Evolutionary conservation across 1,284 basidiomycete species (phyloP).

Genomic region (Apiotrichum mycotoxinovorans): DNA sequence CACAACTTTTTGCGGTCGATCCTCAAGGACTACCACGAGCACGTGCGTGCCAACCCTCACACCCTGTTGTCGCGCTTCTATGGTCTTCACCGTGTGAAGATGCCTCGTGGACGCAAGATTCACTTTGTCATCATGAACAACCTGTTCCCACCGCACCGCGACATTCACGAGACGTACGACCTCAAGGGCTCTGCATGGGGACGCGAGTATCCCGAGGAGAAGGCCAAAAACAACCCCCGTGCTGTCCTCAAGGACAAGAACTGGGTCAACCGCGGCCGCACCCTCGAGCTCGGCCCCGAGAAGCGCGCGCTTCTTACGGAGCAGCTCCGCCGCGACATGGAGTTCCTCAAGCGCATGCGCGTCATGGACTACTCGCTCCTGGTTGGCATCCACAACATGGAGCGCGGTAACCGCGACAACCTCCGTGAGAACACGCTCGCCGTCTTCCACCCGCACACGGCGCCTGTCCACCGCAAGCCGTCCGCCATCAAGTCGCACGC

Average conservation of each 20-base stretch:
- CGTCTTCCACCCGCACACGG: conserved; percentile 69
- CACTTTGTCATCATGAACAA: conserved; percentile 99
- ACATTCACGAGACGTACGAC: conserved; percentile 97
- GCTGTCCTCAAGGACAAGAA: conserved; percentile 95
- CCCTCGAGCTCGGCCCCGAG: conserved; percentile 86
- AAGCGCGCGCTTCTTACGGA: conserved; percentile 85
- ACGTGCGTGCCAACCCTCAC: conserved; percentile 87
- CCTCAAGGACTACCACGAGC: conserved; percentile 78
- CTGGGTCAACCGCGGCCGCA: conserved; percentile 79
- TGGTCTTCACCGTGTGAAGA: conserved; percentile 93
- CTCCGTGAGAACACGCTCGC: conserved; percentile 82
- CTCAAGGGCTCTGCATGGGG: conserved; percentile 93
- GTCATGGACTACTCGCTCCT: conserved; percentile 98
- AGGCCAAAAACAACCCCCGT: conserved; percentile 70
- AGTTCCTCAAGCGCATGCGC: conserved; percentile 72
- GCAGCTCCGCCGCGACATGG: conserved; percentile 81
- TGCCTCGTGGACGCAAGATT: conserved; percentile 89
- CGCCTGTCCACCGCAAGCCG: conserved; percentile 56
- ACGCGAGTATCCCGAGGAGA: conserved; percentile 81
- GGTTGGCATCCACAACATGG: conserved; percentile 90
- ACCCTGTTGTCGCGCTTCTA: conserved; percentile 92
- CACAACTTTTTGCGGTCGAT: conserved; percentile 89
- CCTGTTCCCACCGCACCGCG: conserved; percentile 93
- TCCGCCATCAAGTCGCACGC: conserved; percentile 60
- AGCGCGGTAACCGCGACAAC: conserved; percentile 84